phyloP scores from a whole-genome alignment of 2,329 filamentous ascomycete genomes.

The Xylariaceae sp. region DNA sequence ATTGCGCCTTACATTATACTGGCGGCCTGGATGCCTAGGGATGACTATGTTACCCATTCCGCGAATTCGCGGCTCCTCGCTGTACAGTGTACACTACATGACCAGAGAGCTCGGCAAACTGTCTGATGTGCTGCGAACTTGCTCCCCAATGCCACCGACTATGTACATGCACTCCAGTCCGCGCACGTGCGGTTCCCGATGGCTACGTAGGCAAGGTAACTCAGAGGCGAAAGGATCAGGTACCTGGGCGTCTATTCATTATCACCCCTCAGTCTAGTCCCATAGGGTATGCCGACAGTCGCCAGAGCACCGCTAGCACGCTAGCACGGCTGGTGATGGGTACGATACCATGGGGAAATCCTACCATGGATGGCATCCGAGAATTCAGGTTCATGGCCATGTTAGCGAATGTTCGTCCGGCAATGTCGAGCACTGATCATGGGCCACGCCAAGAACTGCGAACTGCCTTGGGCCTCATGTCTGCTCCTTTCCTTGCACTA shows the following conservation, averaged over 20 bases:
- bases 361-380: background rate
- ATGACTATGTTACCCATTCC: background rate
- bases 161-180: background rate
- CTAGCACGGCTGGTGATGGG: conserved; percentile 1
- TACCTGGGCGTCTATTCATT: background rate
- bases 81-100: background rate
- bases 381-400: conserved; percentile 2
- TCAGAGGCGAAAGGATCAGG: background rate
- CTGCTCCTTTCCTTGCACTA: conserved; percentile 2
- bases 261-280: background rate
- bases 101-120: background rate
- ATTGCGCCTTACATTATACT: conserved; percentile 16
- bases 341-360: conserved; percentile 5
- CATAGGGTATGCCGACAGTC: background rate
- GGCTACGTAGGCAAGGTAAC: background rate
- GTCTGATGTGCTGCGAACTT: conserved; percentile 8
- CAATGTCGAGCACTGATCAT: conserved; percentile 8
- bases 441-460: conserved; percentile 13
- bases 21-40: conserved; percentile 2
- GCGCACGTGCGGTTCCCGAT: background rate
- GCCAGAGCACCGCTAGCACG: background rate
- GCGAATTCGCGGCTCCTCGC: background rate
- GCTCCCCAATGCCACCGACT: background rate
- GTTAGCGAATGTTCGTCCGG: conserved; percentile 1
- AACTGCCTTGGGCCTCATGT: conserved; percentile 9